Base-by-base conservation (phyloP, 75 land plant species). In the Sequoiadendron giganteum region DNA sequence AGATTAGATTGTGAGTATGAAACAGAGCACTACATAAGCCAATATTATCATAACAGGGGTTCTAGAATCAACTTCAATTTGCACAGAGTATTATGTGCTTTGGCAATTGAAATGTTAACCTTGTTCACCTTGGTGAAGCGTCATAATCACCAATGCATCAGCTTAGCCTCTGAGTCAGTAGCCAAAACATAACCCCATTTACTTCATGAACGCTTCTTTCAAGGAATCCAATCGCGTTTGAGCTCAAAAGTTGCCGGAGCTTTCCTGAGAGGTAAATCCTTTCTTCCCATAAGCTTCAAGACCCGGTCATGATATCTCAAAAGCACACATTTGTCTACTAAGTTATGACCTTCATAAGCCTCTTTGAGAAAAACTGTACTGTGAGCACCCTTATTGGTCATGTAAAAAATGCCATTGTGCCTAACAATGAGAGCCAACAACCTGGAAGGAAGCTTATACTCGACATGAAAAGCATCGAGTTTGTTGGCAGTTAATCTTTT, bases 341-440 rank as follows among this genome's bases (percentile, higher is more conserved):
- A 89, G 48, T 72, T 85, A 34, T 88, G 72, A 18, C 95, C 95
- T 87, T 93, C 90, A 90, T 96, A 96, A 54, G 93, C 95, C 86
- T 96, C 98, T 68, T 95, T 95, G 16, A 96, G 92, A 78, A 96
- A 92, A 21, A 95, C 95, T 38, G 94, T 95, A 73, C 95, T 91
- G 28, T 91, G 89, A n/a, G 88, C 92, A 30, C 98, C 98, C 88
- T 95, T 95, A 80, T 92, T 92, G 0, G 98, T 95, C 40, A 95
- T 90, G 84, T 96, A 96, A 88, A 95, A 96, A 15, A 95, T 94
- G 36, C 93, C 95, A 86, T 93, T 94, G 86, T 96, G 91, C 90
- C 90, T 94, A 42, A 94, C 88, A 79, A 95, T 87, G 72, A 94
- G 91, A 25, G 90, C 90, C 86, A 92, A 52, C 39, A 96, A 90